Base-by-base conservation (phyloP, 2,329 filamentous ascomycete species). In the Alternaria arbusti region DNA sequence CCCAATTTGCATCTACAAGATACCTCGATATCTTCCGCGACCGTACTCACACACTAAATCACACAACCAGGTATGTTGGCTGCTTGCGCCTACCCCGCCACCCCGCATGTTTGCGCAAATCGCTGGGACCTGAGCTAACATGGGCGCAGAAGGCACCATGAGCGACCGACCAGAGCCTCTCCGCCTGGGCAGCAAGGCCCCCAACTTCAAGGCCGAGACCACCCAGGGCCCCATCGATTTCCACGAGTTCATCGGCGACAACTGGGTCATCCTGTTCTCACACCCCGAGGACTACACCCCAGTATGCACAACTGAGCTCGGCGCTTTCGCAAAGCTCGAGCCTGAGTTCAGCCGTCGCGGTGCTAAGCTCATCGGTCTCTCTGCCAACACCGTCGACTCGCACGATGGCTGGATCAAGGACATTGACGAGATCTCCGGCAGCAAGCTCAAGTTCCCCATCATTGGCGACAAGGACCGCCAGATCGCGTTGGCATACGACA, bases 241-340 rank as follows among this genome's bases (percentile, higher is more conserved):
- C 85, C 89, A 91, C 82, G 71, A 90, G 72, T 91, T 88, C 84
- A 90, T 91, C 70, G 89, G 88, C 74, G 84, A 90, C 83, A 88
- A 85, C 72, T 91, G 89, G 89, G 87, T 89, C 64, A 84, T 91
- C 67, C 85, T 91, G 70, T 91, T 91, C 85, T 91, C 89, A 47
- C 89, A 91, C 82, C 89, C 89, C 46, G 89, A 85, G 72, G 84
- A 86, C 78, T 87, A 86, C 81, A 87, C 86, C 8, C 85, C 85
- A 52, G 85, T 87, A 67, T 87, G 87, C 83, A 89, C 87, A 61
- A 89, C 87, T 55, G 87, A 89, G 81, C 83, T 89, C 54, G 87
- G 87, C 64, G 87, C 87, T 36, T 89, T 89, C 76, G 86, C 87
- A 44, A 88, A 88, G 79, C 84, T 89, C 69, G 86, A 89, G 81